Evolutionary conservation across 441 rosid species (phyloP).

Genomic region (Geranium incanum): DNA sequence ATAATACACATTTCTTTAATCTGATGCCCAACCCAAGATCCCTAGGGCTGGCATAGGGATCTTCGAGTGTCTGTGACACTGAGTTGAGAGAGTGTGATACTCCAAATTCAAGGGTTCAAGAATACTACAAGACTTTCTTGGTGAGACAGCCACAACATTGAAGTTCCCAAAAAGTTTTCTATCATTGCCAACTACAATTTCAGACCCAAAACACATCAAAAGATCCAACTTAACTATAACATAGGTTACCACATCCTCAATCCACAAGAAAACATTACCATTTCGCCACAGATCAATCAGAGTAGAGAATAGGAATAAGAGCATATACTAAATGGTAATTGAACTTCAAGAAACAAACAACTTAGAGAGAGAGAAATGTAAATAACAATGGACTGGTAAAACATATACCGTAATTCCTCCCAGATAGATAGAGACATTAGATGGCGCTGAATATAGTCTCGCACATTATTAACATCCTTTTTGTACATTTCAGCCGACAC

Average conservation of each 20-base stretch:
- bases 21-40: neutral
- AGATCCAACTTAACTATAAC: neutral
- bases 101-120: neutral
- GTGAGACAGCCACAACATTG: neutral
- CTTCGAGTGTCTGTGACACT: neutral
- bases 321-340: neutral
- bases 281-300: neutral
- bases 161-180: neutral
- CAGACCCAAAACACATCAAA: neutral
- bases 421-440: slow-evolving; percentile 84
- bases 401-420: slow-evolving; percentile 85
- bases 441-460: slow-evolving; percentile 93
- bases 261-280: neutral
- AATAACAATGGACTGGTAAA: slow-evolving; percentile 12
- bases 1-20: neutral
- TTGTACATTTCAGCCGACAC: slow-evolving; percentile 95
- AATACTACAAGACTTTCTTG: neutral
- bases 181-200: neutral
- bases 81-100: neutral
- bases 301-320: neutral
- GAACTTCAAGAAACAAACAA: neutral
- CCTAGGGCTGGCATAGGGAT: neutral
- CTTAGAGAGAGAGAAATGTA: neutral
- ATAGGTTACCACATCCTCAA: neutral
- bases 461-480: slow-evolving; percentile 82